Evolutionary conservation across 352 stramenopile species (phyloP).

Genomic region (Thraustotheca clavata): DNA sequence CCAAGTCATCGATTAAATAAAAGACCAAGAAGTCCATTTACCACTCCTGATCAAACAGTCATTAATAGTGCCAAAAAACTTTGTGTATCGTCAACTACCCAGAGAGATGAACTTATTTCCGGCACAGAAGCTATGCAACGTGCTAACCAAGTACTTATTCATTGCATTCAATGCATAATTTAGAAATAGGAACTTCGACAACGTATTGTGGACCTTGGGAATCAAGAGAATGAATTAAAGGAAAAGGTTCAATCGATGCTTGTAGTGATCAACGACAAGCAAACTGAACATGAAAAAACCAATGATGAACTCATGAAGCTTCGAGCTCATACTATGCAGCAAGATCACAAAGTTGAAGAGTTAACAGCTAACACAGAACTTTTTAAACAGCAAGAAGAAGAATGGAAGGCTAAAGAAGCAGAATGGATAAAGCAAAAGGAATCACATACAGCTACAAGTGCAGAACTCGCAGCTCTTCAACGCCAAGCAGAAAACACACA

Average conservation of each 20-base stretch:
- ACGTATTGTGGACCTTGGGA: conserved; percentile 6
- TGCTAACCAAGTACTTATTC: conserved; percentile 9
- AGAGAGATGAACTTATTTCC: conserved; percentile 14
- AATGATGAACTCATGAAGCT: conserved; percentile 4
- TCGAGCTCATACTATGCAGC: background rate
- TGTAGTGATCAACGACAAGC: background rate
- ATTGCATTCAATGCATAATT: too few species aligned
- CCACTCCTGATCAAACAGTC: conserved; percentile 3
- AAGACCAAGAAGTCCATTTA: background rate
- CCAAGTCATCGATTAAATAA: background rate
- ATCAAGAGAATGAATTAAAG: conserved; percentile 11
- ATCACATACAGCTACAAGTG: background rate
- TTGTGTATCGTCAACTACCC: conserved; percentile 10
- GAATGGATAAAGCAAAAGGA: conserved; percentile 9
- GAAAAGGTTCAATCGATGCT: conserved; percentile 13
- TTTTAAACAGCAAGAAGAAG: background rate
- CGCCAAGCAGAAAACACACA: background rate
- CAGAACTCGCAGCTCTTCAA: background rate
- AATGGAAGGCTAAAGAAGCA: conserved; percentile 4
- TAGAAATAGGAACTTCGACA: conserved; percentile 19
- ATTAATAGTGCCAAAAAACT: conserved; percentile 19
- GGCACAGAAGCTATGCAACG: conserved; percentile 18
- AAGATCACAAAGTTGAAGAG: background rate
- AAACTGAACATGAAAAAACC: background rate
- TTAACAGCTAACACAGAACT: background rate